Evolutionary conservation across 2,329 filamentous ascomycete genomes (phyloP), one percentile per base, ranked within the genome.

Genomic region (Colletotrichum shisoi): DNA sequence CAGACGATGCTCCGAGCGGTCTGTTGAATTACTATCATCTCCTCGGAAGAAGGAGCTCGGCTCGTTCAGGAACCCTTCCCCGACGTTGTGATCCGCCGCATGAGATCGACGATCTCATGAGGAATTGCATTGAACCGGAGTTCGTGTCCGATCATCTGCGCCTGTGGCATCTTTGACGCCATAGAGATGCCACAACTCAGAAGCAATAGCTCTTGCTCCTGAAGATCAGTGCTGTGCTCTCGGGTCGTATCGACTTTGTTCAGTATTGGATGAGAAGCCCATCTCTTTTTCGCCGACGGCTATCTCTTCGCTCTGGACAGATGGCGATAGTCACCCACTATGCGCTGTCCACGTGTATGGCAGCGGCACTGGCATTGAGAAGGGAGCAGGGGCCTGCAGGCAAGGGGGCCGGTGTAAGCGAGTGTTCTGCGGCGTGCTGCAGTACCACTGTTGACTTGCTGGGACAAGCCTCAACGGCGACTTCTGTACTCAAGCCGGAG

Each of bases 341-440:
- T 58, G 40, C 34, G 40, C n/a, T 27, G 64, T 58, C 49, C 64
- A 67, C 48, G 60, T 58, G 64, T 57, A 63, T 52, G 40, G 13
- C 21, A 40, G 31, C 40, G 39, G 49, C 27, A 52, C 24, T 53
- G 44, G 40, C 17, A 21, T 42, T 48, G 46, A 40, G 37, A 58
- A 21, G 51, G 39, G 51, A 57, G 63, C 52, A 44, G 45, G 64
- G 57, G 42, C 37, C 49, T 44, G 53, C 48, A 52, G 63, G 40
- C 24, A 62, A 31, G 40, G 21, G 44, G 34, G 27, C 19, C 15
- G 42, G 34, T 58, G 53, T 53, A 59, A 49, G 60, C 46, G 48
- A 54, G 53, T 54, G 58, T 27, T 56, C 46, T 49, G 48, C 60
- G 53, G 64, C 60, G 53, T 34, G 34, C 45, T 63, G 64, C 60